Conservation (phyloP, 2,329 filamentous ascomycete species). For the Ceratocystiopsis sp. region DNA sequence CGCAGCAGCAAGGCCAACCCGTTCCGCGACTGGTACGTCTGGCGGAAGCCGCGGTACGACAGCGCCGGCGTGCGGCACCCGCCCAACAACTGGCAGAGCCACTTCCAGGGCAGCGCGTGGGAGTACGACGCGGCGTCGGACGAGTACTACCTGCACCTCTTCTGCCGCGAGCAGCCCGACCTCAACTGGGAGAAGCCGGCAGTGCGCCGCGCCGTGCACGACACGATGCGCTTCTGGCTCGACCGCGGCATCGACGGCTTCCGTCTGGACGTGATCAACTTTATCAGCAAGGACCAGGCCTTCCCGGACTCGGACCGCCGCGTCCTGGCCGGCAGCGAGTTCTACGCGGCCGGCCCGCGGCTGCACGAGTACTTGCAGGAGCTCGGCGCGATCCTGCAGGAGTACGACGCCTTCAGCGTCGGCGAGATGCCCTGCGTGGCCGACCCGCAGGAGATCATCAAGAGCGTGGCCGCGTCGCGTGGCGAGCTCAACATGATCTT, state of each 20-base stretch:
- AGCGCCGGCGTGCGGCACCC: constrained; percentile 44
- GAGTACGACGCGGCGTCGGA: constrained; percentile 51
- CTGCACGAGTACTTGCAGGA: constrained; percentile 52
- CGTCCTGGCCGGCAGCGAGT: constrained; percentile 24
- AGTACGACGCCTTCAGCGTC: constrained; percentile 55
- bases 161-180: constrained; percentile 44
- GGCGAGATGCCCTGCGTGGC: constrained; percentile 51
- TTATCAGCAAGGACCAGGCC: constrained; percentile 42
- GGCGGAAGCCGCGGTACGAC: constrained; percentile 23
- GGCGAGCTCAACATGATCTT: constrained; percentile 55
- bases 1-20: constrained; percentile 41
- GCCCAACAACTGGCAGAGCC: constrained; percentile 59
- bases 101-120: constrained; percentile 49
- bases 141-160: constrained; percentile 66
- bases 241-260: constrained; percentile 56
- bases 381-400: constrained; percentile 49
- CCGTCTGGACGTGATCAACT: constrained; percentile 59
- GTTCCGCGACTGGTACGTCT: constrained; percentile 40
- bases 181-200: constrained; percentile 69
- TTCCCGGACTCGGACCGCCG: constrained; percentile 38
- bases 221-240: constrained; percentile 66
- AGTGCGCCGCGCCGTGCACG: constrained; percentile 52
- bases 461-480: constrained; percentile 40
- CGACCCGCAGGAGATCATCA: constrained; percentile 36
- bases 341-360: constrained; percentile 48